Evolutionary conservation across 345 rosid genomes (phyloP).

Genomic region (Boechera divaricarpa): DNA sequence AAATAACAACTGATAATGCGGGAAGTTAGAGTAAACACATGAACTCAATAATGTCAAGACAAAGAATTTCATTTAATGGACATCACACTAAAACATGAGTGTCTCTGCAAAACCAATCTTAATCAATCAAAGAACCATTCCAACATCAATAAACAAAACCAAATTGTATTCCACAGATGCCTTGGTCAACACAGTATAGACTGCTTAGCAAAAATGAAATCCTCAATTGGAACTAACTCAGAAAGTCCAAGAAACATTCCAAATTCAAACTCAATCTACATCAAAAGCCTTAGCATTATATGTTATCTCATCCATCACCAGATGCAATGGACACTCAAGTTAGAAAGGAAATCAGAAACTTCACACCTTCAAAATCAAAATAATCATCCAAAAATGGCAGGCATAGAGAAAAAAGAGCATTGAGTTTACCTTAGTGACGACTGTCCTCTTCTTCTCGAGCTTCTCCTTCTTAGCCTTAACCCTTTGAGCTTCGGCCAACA

Average conservation of each 20-base stretch:
- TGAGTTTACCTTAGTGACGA: conserved; percentile 66
- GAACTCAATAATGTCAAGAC: not conserved
- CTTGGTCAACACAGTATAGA: not conserved
- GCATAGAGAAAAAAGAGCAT: not conserved
- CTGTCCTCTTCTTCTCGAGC: conserved; percentile 84
- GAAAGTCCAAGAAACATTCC: not conserved
- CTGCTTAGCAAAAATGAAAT: not conserved
- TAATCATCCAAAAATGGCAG: not conserved
- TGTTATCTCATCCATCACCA: not conserved
- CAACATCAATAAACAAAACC: not conserved
- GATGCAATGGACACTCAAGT: not conserved
- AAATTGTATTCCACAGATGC: not conserved
- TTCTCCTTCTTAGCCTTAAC: conserved; percentile 98
- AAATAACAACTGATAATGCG: not conserved
- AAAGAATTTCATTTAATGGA: not conserved
- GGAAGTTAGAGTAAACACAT: not conserved
- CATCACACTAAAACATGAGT: not conserved
- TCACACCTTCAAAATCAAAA: too few relatives aligned
- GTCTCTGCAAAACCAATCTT: not conserved
- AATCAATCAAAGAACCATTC: not conserved
- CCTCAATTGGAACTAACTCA: not conserved
- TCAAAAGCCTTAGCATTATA: not conserved
- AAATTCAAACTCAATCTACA: not conserved
- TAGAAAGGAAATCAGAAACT: not conserved
- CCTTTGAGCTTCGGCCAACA: conserved; percentile 90